phyloP scores from a whole-genome alignment of 1,284 basidiomycete genomes.

The Marasmius fiardii region DNA sequence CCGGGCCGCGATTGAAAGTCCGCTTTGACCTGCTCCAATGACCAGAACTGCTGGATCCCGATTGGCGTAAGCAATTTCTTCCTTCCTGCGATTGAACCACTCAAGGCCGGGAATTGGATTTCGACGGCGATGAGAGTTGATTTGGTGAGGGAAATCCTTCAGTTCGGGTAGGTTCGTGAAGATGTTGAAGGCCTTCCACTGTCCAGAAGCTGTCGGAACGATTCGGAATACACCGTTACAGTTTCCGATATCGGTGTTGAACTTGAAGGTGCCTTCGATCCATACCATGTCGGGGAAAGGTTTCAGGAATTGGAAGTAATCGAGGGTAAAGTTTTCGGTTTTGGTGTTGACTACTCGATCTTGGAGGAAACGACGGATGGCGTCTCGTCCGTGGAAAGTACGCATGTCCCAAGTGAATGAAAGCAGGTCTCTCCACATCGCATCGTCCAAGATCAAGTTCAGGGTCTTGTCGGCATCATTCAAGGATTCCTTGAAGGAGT shows the following conservation, averaged over 20 bases:
- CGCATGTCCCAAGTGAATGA: constrained; percentile 63
- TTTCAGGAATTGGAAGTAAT: constrained; percentile 30
- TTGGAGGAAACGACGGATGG: constrained; percentile 40
- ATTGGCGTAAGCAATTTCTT: constrained; percentile 26
- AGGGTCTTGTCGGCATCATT: constrained; percentile 34
- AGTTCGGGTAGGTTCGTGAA: constrained; percentile 51
- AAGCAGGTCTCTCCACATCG: constrained; percentile 59
- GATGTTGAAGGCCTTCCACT: constrained; percentile 53
- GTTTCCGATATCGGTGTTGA: constrained; percentile 45
- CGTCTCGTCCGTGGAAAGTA: constrained; percentile 44
- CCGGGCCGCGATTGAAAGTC: constrained; percentile 58
- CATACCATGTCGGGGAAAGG: constrained; percentile 55
- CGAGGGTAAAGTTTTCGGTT: constrained; percentile 36
- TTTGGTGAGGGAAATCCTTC: constrained; percentile 36
- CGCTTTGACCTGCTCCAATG: constrained; percentile 36
- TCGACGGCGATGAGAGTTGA: constrained; percentile 23
- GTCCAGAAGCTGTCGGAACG: constrained; percentile 40
- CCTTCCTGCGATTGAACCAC: constrained; percentile 15
- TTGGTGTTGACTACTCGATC: constrained; percentile 37
- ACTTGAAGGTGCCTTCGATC: constrained; percentile 51
- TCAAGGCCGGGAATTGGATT: constrained; percentile 16
- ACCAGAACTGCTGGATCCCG: constrained; percentile 19
- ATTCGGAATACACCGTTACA: constrained; percentile 52
- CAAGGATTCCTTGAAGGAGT: constrained; percentile 31
- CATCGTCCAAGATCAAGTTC: constrained; percentile 37